Evolutionary conservation across 257 asterid species (phyloP), one percentile per base, ranked within the genome.

Genomic region (Solanum piurae): DNA sequence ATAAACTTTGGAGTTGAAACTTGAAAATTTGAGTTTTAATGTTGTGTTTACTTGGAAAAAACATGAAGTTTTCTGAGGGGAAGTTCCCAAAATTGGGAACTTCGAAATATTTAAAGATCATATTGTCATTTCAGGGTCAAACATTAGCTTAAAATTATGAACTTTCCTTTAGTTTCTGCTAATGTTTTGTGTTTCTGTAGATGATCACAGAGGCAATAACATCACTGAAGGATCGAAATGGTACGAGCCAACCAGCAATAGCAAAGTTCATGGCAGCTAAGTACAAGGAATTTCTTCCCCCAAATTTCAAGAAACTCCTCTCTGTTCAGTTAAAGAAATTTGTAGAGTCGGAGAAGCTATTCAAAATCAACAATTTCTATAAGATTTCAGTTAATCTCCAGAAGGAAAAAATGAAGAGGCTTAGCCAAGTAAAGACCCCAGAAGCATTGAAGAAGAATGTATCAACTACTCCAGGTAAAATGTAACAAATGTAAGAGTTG

Each of bases 171-270:
- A 21, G 34, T 27, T 40, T 71, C 76, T 31, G 42, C 79, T 52
- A 21, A 60, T 83, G n/a, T 21, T 87, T 46, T 36, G 7, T 14
- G 71, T 60, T 42, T 20, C 27, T 34, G 2, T 85, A 93, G 96
- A 93, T 93, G 94, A 91, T 93, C 72, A 86, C 85, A 20, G 95
- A 94, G 87, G 96, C 98, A 18, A 91, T 94, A 68, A 92, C 91
- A 6, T 38, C 94, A 2, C 88, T 93, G 89, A 94, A 94, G 90
- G 95, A 94, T 86, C 92, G 92, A 14, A 89, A 88, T 0, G 95
- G 96, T 0, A 91, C 95, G 0, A 94, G 95, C 92, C 96, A 94
- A 18, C 94, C 95, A 0, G 92, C 95, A 9, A 93, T 93, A n/a
- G 93, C 95, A 7, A 92, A 91, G 86, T 94, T 86, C 90, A 87